A percentile compares a stretch with the other conserved stretches of the same genome.
Conservation (phyloP, 2,329 filamentous ascomycete genomes). For the Aspergillus ustus region DNA sequence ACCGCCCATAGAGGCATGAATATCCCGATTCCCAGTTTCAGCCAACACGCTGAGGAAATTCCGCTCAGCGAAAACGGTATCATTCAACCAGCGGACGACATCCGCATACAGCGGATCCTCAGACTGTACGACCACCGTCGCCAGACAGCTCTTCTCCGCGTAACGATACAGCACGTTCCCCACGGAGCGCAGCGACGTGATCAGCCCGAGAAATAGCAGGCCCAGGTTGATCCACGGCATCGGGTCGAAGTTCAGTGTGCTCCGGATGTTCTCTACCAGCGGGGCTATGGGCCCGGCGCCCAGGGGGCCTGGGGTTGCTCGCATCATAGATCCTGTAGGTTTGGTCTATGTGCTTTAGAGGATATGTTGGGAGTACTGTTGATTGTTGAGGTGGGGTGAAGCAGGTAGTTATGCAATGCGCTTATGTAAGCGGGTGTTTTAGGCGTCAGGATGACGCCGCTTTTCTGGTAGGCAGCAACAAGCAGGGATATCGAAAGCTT, state of each 20-base stretch:
- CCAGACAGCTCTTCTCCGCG: conserved; percentile 17
- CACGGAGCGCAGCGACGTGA: background rate
- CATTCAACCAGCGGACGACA: conserved; percentile 56
- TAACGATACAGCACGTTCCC: conserved; percentile 3
- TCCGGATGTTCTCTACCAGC: background rate
- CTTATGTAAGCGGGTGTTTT: background rate
- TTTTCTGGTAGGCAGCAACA: background rate
- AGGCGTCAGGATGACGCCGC: background rate
- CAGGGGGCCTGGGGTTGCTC: background rate
- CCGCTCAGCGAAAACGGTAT: conserved; percentile 56
- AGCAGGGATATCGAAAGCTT: background rate
- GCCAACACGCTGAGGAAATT: conserved; percentile 59
- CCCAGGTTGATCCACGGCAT: background rate
- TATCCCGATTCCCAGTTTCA: background rate
- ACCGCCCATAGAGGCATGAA: background rate
- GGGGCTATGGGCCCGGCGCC: background rate
- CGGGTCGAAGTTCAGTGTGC: background rate
- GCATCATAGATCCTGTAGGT: background rate
- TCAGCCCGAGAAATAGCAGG: background rate
- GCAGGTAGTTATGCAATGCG: background rate
- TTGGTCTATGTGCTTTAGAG: background rate
- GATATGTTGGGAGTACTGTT: background rate
- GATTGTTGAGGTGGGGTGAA: background rate
- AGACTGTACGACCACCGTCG: conserved; percentile 55
- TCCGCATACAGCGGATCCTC: conserved; percentile 64